Evolutionary conservation across 768 basidiomycete species (phyloP), one percentile per base, ranked within the genome.

Genomic region (Auriscalpium microsporum): DNA sequence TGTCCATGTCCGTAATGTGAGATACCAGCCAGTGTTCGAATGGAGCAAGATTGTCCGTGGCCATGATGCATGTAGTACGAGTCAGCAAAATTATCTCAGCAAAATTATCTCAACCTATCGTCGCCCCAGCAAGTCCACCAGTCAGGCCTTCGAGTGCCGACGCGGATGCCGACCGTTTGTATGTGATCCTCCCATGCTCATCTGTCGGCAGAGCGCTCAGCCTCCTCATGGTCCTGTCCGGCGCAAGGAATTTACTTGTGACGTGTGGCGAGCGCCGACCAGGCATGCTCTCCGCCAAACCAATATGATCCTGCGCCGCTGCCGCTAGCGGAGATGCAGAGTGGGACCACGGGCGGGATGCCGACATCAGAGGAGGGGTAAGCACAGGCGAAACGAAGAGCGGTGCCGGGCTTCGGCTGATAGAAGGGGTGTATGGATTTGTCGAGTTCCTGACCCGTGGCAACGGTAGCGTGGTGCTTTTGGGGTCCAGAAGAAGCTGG

Each of bases 401-500:
- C 23, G 59, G 57, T 36, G 59, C 46, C 36, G 60, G 56, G 33
- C 52, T 33, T 10, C 37, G 33, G 11, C 45, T 59, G 10, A 50
- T 19, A 38, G 52, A 44, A 40, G 35, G 40, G 17, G 28, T 45
- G 14, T 48, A 33, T 10, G 48, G 28, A 3, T 57, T 49, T 28
- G 34, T 13, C 6, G 42, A 21, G 11, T 56, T 54, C 19, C 28
- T 42, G 44, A 19, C 44, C 42, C 60, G 51, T 23, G 60, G 61
- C 8, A 58, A 13, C 34, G 69, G 70, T 7, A 61, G 47, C 44
- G 61, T 59, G 19, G 78, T 77, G 11, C 70, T 68, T 19, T 68
- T 67, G 0, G 82, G 84, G 52, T 85, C 83, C 11, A 88, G 67
- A 40, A 92, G 75, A 62, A 80, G 72, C 63, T 92, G 89, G 34